Conservation (phyloP, 176 grass and related monocot species). For the Dendrocalamus sinicus region DNA sequence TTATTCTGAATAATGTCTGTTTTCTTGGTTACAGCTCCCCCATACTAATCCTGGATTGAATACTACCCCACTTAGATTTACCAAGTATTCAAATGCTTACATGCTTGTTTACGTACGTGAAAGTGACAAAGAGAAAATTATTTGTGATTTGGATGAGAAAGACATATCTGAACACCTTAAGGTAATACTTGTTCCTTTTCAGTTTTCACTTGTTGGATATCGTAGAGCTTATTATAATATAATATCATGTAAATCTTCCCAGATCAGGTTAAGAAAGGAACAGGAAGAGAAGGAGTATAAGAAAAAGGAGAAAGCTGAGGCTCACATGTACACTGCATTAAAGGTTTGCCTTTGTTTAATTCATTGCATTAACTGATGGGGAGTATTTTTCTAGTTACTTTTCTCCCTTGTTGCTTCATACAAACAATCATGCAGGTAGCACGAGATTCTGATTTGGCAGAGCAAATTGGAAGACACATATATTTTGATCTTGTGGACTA, state of each 20-base stretch:
- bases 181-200: constrained; percentile 46
- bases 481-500: constrained; percentile 73
- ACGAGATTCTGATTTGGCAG: constrained; percentile 60
- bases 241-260: constrained; percentile 31
- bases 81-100: constrained; percentile 82
- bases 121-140: constrained; percentile 72
- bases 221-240: constrained; percentile 28
- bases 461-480: constrained; percentile 65
- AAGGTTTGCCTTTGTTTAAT: constrained; percentile 53
- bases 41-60: constrained; percentile 72
- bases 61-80: constrained; percentile 69
- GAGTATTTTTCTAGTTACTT: neutral
- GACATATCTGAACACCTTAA: constrained; percentile 74
- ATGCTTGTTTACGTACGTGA: constrained; percentile 88
- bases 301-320: constrained; percentile 82
- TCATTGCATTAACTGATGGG: neutral
- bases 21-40: constrained; percentile 56
- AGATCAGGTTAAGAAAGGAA: constrained; percentile 78
- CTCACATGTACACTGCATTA: constrained; percentile 74
- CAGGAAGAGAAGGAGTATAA: constrained; percentile 72
- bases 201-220: constrained; percentile 19
- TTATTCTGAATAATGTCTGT: constrained; percentile 17
- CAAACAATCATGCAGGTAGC: constrained; percentile 50
- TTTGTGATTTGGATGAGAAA: constrained; percentile 72
- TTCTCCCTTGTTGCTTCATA: constrained; percentile 37